phyloP scores from a whole-genome alignment of 805 yeast species.

The Suhomyces pyralidae region DNA sequence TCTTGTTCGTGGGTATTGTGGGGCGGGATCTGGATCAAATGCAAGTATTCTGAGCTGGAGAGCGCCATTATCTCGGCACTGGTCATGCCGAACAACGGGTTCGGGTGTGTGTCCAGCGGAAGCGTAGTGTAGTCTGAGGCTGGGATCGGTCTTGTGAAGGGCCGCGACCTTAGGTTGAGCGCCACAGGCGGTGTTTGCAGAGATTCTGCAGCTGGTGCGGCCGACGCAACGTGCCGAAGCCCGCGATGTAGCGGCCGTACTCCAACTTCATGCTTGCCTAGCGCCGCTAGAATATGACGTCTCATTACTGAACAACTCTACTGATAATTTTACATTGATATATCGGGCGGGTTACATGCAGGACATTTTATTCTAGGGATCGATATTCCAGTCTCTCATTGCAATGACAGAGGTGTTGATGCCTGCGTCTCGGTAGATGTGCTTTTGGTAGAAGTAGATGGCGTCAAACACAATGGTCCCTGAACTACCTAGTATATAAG shows the following conservation, averaged over 20 bases:
- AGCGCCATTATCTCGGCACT: constrained; percentile 25
- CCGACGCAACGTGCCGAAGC: not conserved
- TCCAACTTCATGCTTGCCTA: not conserved
- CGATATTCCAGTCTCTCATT: constrained; percentile 2
- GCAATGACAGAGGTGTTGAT: not conserved
- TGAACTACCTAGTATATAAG: constrained; percentile 79
- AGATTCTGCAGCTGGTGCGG: not conserved
- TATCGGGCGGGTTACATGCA: not conserved
- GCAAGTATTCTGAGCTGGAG: constrained; percentile 18
- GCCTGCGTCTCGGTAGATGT: constrained; percentile 21
- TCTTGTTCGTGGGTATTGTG: constrained; percentile 22
- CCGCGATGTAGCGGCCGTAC: not conserved
- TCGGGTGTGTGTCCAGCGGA: constrained; percentile 25
- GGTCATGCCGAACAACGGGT: constrained; percentile 32
- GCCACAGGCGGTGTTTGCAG: not conserved
- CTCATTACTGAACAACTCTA: not conserved
- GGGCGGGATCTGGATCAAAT: constrained; percentile 26
- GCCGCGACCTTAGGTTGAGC: constrained; percentile 11
- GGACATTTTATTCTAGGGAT: not conserved
- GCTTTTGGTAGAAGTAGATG: constrained; percentile 62
- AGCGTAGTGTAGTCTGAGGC: constrained; percentile 8
- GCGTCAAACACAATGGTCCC: constrained; percentile 83
- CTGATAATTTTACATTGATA: not conserved
- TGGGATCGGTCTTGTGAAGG: constrained; percentile 11
- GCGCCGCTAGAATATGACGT: not conserved